Evolutionary conservation across 345 rosid genomes (phyloP), one percentile per base, ranked within the genome.

Genomic region (Raphanus sativus): DNA sequence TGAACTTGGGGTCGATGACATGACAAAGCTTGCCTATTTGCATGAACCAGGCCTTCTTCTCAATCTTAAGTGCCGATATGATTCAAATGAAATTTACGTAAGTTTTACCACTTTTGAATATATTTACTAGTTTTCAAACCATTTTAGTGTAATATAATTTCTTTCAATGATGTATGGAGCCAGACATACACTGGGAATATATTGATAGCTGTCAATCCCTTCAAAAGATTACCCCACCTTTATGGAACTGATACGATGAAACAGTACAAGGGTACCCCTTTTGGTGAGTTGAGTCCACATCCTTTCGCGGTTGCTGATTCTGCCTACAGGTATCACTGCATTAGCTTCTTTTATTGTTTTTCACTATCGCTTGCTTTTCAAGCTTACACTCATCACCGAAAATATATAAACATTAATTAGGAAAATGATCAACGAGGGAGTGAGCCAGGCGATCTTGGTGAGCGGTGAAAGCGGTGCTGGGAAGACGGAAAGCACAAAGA

Each of bases 381-480:
- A 69, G 69, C n/a, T 76, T 28, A 32, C 56, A 59, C 50, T 38
- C 25, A 74, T 28, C 36, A 8, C 61, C 28, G 4, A 55, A 50
- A 52, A 69, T 74, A 34, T 71, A 62, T 67, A 64, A 67, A 67
- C 29, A 62, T 82, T n/a, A n/a, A n/a, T 73, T 88, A 95, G 99
- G 86, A 86, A 82, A 70, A 92, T 95, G 99, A 89, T 92, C 72
- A 86, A 88, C 77, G 98, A 92, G 77, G 89, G 90, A 68, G 83
- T 86, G 75, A 95, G 98, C 76, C 97, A 95, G 80, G 76, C 99
- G 25, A 95, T 95, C 66, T 84, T 95, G 83, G 99, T 95, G 71
- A 95, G 99, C 69, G 99, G 99, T 71, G 98, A 95, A 81, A 95
- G 99, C 73, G 99, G 99, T 65, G 99, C 99, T 16, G 99, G 99